Base-by-base conservation (phyloP, 768 basidiomycete species). In the Amanita thiersii region DNA sequence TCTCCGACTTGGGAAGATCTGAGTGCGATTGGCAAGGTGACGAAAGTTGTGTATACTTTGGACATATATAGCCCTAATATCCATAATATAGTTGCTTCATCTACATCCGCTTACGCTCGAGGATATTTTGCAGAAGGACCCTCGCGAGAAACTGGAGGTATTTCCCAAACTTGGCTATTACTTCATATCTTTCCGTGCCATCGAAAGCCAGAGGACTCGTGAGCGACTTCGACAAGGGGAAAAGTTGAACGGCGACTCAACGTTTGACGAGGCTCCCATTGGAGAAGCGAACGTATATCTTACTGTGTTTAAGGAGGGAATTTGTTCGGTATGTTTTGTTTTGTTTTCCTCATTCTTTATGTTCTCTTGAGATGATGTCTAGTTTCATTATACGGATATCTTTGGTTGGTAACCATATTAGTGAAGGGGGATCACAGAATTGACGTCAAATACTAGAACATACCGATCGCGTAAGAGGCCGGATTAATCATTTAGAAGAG, bases 381-480 rank as follows among this genome's bases (percentile, higher is more conserved):
- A 90, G 90, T 94, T 96, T 56, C 90, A 93, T 64, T 93, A 86
- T 53, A 81, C 83, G 37, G 86, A 93, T 53, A 79, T 91, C 40
- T 82, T 82, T 43, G 75, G 77, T 76, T 46, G 33, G 55, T 43
- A 46, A 25, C 17, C 12, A 7, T 31, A 11, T 19, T 30, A 19
- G 36, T 41, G 35, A 24, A 25, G 12, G 25, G 11, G 40, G n/a
- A 29, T 37, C 18, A 47, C 5, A 39, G n/a, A n/a, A 19, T n/a
- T 50, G n/a, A 47, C 40, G n/a, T 29, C 19, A 29, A 15, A 7
- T 44, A 40, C 14, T 42, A 72, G 88, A 90, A 52, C 91, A 97
- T 56, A 77, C 77, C 1, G 73, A 85, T 47, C 74, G 81, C 17
- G 82, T 94, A 5, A 68, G 81, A 24, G 80, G 78, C 52, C 78